phyloP scores from a whole-genome alignment of 208 protist genomes.

The Cochliopodium minus region DNA sequence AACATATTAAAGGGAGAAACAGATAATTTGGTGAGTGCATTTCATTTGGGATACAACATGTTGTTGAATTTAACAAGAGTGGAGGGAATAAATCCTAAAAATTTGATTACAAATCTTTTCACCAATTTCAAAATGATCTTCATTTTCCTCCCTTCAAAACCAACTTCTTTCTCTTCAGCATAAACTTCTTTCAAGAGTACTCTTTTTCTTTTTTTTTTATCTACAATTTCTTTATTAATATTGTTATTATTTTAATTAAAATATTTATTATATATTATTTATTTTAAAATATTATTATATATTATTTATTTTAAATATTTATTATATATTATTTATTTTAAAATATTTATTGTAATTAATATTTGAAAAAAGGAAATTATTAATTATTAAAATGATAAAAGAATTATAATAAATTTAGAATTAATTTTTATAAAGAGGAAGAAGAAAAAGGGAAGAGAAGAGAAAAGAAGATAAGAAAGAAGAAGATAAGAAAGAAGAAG shows the following conservation, averaged over 20 bases:
- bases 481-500: too few relatives aligned
- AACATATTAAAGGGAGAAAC: slow-evolving; percentile 69
- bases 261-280: neutral
- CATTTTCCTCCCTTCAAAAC: slow-evolving; percentile 55
- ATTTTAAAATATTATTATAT: slow-evolving; percentile 21
- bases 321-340: too few relatives aligned
- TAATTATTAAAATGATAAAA: neutral
- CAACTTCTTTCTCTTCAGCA: slow-evolving; percentile 23
- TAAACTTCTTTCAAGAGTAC: slow-evolving; percentile 39
- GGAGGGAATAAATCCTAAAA: slow-evolving; percentile 85
- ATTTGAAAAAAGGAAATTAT: too few relatives aligned
- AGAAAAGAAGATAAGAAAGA: too few relatives aligned
- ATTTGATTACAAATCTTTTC: slow-evolving; percentile 89
- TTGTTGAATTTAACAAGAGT: slow-evolving; percentile 92
- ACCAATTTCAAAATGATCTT: slow-evolving; percentile 81
- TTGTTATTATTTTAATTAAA: neutral
- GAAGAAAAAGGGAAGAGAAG: too few relatives aligned
- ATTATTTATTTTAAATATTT: slow-evolving; percentile 1
- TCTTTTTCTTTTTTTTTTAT: slow-evolving; percentile 41
- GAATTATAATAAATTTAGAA: neutral
- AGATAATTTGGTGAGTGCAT: slow-evolving; percentile 76
- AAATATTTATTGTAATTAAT: too few relatives aligned
- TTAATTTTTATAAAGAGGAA: too few relatives aligned
- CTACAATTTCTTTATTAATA: slow-evolving; percentile 7
- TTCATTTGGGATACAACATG: slow-evolving; percentile 98